Base-by-base conservation (phyloP, 108 stramenopile genomes). In the Discostella stelligeroides region DNA sequence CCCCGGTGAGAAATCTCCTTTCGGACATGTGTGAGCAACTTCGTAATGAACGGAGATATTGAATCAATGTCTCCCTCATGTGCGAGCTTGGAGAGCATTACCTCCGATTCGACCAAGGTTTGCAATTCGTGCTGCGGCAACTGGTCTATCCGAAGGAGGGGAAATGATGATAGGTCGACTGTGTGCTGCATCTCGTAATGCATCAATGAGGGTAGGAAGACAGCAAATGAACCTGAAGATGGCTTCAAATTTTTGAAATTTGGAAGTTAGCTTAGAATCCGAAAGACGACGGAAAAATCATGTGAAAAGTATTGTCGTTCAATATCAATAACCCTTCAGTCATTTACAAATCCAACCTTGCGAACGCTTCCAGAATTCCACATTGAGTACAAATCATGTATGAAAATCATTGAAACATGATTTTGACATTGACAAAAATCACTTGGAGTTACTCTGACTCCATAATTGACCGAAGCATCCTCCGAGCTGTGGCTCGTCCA, bases 401-500 rank as follows among this genome's bases (percentile, higher is more conserved):
- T 34, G 34, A 34, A 34, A 34, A 5, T 34, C 34, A 5, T 6
- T 34, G 5, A 34, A 34, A 34, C 3, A 34, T n/a, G n/a, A 34
- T 34, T 34, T n/a, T n/a, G n/a, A n/a, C n/a, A n/a, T n/a, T n/a
- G n/a, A n/a, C 34, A 3, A 34, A 34, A 3, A 34, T 34, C 34
- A 5, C 34, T 34, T 6, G 34, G 34, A 34, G 34, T 45, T 68
- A 66, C 0, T 76, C 75, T 60, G 57, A 47, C 21, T 59, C 55
- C 46, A 76, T 20, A 1, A 39, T 28, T 8, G 55, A 66, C 13
- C 54, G 48, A 23, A 76, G 21, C 75, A 76, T 76, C 53, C 67
- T 56, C 47, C 15, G 43, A 12, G 75, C 75, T 13, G 75, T 68
- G n/a, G 76, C 76, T 27, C 94, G 71, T 60, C 89, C 94, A 68